Evolutionary conservation across 2,329 filamentous ascomycete genomes (phyloP).

Genomic region (Fusarium verticillioides): DNA sequence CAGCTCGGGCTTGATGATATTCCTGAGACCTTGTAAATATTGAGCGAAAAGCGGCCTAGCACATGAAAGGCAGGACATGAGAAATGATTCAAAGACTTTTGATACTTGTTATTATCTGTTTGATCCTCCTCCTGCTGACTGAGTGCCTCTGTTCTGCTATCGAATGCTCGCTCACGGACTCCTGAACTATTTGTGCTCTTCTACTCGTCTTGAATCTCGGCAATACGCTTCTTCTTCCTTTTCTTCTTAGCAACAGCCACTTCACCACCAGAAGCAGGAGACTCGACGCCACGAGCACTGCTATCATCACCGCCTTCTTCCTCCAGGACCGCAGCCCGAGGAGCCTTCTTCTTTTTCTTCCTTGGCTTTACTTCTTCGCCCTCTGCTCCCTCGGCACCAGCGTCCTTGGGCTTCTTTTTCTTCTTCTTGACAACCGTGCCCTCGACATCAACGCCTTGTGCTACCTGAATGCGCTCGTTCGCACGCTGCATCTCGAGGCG

Average conservation of each 20-base stretch:
- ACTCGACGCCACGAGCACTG: conserved; percentile 29
- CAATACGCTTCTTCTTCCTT: conserved; percentile 57
- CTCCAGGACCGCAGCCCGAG: conserved; percentile 23
- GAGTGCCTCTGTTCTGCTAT: conserved; percentile 9
- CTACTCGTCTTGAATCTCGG: conserved; percentile 45
- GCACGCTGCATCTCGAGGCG: conserved; percentile 89
- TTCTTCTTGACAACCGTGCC: conserved; percentile 76
- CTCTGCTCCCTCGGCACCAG: conserved; percentile 15
- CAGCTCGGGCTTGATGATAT: conserved; percentile 3
- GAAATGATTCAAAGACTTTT: not conserved
- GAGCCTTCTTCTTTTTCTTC: conserved; percentile 51
- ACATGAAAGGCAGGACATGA: conserved; percentile 2
- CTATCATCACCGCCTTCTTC: conserved; percentile 34
- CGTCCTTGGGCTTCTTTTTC: conserved; percentile 58
- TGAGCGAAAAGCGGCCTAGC: not conserved
- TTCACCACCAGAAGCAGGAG: conserved; percentile 32
- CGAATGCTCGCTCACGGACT: conserved; percentile 1
- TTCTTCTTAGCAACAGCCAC: conserved; percentile 59
- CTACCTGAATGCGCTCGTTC: conserved; percentile 78
- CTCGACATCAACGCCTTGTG: conserved; percentile 73
- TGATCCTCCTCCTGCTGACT: conserved; percentile 21
- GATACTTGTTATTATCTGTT: conserved; percentile 15
- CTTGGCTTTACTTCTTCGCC: conserved; percentile 36
- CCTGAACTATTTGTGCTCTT: not conserved
- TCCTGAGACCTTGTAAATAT: not conserved